Base-by-base conservation (phyloP, 306 rosid genomes). In the Senna siamea region DNA sequence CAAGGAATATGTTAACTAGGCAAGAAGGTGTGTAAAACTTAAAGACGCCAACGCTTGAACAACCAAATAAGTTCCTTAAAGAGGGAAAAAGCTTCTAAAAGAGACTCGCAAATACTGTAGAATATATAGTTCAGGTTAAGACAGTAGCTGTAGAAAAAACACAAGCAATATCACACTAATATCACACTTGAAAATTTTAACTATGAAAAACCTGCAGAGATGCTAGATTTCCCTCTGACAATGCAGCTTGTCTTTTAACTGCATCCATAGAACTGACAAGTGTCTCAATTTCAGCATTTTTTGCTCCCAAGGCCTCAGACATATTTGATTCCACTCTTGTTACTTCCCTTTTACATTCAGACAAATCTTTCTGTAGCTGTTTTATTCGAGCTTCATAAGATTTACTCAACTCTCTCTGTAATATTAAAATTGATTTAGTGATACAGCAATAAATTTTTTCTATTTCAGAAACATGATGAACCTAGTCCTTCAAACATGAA, bases 221-320 rank as follows among this genome's bases (percentile, higher is more conserved):
- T 67, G 97, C 90, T 65, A 92, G 85, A 86, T 83, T 92, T 83
- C 99, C 99, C 79, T 95, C 99, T 9, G 99, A 90, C 53, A 77
- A 48, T 73, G 98, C 93, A 79, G 98, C 89, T 73, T 92, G 96
- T 75, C 86, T 92, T 86, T 95, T 95, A 77, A 88, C 82, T 66
- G 90, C 85, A 53, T 95, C 97, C 87, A 92, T 78, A 47, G 97
- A 88, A 79, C 78, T 80, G 69, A 89, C 73, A 83, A 95, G 96
- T 43, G 89, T 80, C 87, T 92, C 98, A 50, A 95, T 90, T 87
- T 95, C 99, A 41, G 93, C 81, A 88, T 92, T 95, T 75, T 95
- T 95, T 26, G 98, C 93, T 48, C 90, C 80, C 87, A 95, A 90
- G 79, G 99, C 99, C 77, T 92, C 99, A 56, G 47, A 88, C 96